Evolutionary conservation across 441 rosid genomes (phyloP).

Genomic region (Omphalea diandra): DNA sequence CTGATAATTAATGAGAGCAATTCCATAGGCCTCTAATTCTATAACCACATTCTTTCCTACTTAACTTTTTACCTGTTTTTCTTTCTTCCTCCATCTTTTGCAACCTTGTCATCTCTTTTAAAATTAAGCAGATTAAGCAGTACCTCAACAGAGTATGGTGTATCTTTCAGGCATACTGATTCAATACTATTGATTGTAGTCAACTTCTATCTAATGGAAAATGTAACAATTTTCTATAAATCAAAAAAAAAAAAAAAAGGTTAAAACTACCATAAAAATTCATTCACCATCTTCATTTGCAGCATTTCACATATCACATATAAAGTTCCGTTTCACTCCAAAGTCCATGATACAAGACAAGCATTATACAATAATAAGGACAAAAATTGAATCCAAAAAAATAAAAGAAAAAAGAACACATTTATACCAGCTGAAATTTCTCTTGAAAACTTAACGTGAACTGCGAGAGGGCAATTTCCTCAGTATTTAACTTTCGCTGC

Average conservation of each 20-base stretch:
- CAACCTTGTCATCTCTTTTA: too few species aligned
- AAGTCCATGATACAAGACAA: not conserved
- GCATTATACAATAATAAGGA: not conserved
- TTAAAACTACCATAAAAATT: not conserved
- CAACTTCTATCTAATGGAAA: not conserved
- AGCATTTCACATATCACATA: not conserved
- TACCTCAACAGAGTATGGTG: too few species aligned
- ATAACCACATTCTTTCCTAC: too few species aligned
- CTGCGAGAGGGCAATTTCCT: slow-evolving; percentile 34
- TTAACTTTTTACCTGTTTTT: too few species aligned
- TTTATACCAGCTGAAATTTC: slow-evolving; percentile 61
- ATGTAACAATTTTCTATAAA: not conserved
- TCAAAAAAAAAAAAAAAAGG: not conserved
- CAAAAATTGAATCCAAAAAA: not conserved
- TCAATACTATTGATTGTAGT: not conserved
- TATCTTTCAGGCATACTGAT: not conserved
- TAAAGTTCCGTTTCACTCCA: not conserved
- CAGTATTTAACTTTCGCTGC: slow-evolving; percentile 58
- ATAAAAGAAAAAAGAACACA: slow-evolving; percentile 1
- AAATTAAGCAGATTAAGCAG: too few species aligned
- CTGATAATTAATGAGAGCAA: too few species aligned
- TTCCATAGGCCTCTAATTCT: too few species aligned
- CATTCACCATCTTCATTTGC: not conserved
- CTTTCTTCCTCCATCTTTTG: too few species aligned
- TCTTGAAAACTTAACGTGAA: slow-evolving; percentile 59